phyloP scores from a whole-genome alignment of 352 stramenopile species.

The Globisporangium cederbergense region DNA sequence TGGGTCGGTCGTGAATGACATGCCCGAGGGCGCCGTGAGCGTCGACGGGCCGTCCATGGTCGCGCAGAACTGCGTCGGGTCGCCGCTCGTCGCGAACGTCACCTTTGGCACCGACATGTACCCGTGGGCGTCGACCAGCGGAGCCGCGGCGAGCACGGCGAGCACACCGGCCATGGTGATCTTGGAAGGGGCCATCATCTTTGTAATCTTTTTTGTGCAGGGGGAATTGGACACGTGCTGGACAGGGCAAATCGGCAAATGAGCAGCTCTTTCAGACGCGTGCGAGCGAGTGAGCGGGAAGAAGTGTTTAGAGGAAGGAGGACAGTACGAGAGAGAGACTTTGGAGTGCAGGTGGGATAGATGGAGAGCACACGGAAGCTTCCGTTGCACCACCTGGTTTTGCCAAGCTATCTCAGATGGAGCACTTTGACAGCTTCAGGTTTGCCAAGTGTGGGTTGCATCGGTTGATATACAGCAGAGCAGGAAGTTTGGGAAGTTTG shows the following conservation, averaged over 20 bases:
- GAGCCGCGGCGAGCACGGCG: conserved; percentile 1
- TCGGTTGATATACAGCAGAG: background rate
- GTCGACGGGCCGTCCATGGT: conserved; percentile 12
- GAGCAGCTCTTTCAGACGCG: background rate
- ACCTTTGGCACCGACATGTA: conserved; percentile 10
- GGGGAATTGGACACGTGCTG: background rate
- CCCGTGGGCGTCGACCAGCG: conserved; percentile 5
- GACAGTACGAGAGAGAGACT: background rate
- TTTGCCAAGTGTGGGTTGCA: background rate
- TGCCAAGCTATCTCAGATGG: background rate
- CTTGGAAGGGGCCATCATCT: conserved; percentile 10
- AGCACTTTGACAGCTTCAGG: background rate
- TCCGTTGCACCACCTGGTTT: conserved; percentile 3
- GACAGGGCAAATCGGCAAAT: conserved; percentile 17
- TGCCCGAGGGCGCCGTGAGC: conserved; percentile 12
- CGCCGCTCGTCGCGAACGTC: conserved; percentile 11
- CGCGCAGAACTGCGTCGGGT: conserved; percentile 14
- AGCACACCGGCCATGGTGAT: conserved; percentile 2
- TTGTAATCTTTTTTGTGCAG: background rate
- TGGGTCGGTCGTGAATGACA: conserved; percentile 16
- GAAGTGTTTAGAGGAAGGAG: background rate
- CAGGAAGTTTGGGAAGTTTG: too few species aligned
- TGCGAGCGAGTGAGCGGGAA: background rate
- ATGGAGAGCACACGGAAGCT: conserved; percentile 6
- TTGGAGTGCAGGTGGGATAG: background rate